phyloP scores from a whole-genome alignment of 2,329 filamentous ascomycete genomes.

The Fusarium sp. region DNA sequence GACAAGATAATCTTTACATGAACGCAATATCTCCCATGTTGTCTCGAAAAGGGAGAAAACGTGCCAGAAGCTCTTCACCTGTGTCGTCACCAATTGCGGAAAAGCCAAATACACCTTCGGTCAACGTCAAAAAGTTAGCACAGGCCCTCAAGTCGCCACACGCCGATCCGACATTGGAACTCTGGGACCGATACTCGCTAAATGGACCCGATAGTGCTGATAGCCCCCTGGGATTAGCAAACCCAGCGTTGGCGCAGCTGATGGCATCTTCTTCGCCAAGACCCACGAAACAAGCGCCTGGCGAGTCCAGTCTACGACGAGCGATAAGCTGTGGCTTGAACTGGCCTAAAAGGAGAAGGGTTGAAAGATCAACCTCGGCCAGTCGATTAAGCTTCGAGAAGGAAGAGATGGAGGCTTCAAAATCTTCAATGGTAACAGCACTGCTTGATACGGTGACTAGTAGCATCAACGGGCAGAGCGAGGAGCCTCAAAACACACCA shows the following conservation, averaged over 20 bases:
- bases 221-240: conserved; percentile 59
- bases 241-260: conserved; percentile 71
- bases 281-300: conserved; percentile 57
- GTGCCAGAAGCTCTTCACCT: conserved; percentile 79
- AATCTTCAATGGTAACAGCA: conserved; percentile 68
- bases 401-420: conserved; percentile 61
- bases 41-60: conserved; percentile 68
- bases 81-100: conserved; percentile 71
- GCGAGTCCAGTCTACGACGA: conserved; percentile 63
- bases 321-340: conserved; percentile 76
- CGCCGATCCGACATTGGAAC: conserved; percentile 76
- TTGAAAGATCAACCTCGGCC: conserved; percentile 60
- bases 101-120: conserved; percentile 56
- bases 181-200: conserved; percentile 81
- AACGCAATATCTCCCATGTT: conserved; percentile 61
- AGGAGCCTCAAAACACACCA: conserved; percentile 43
- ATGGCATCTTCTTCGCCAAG: conserved; percentile 78
- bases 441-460: conserved; percentile 73
- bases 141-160: conserved; percentile 73
- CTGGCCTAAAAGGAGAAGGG: conserved; percentile 76
- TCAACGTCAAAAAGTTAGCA: conserved; percentile 69
- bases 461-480: conserved; percentile 60
- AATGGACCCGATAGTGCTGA: conserved; percentile 53
- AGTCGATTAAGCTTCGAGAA: conserved; percentile 49
- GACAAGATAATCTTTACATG: conserved; percentile 54